phyloP scores from a whole-genome alignment of 2,329 filamentous ascomycete genomes.

The Chaetomiaceae sp. region DNA sequence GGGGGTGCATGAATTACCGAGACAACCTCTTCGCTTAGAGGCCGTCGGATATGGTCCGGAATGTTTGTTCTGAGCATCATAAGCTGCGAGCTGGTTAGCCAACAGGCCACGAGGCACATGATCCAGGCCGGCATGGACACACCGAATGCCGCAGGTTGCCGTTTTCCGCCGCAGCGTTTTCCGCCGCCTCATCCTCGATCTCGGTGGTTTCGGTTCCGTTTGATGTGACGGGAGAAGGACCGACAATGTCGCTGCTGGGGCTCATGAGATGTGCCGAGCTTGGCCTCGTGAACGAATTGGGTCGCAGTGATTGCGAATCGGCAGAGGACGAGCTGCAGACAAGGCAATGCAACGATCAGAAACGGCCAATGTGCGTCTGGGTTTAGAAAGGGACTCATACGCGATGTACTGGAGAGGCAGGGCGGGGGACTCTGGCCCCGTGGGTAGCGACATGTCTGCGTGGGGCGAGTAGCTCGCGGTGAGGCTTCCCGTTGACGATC shows the following conservation, averaged over 20 bases:
- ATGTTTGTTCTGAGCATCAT: slow-evolving; percentile 52
- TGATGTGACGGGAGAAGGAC: slow-evolving; percentile 78
- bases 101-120: background rate
- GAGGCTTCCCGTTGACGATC: slow-evolving; percentile 55
- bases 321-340: slow-evolving; percentile 36
- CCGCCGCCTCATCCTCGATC: slow-evolving; percentile 73
- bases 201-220: slow-evolving; percentile 78
- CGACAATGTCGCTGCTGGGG: slow-evolving; percentile 63
- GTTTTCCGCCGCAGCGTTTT: slow-evolving; percentile 38
- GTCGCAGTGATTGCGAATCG: slow-evolving; percentile 46
- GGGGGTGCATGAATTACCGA: slow-evolving; percentile 90
- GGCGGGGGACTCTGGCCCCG: slow-evolving; percentile 43
- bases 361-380: background rate
- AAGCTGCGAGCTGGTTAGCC: slow-evolving; percentile 31
- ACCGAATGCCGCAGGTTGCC: slow-evolving; percentile 20
- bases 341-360: slow-evolving; percentile 13
- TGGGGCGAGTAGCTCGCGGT: slow-evolving; percentile 48
- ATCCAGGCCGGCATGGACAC: slow-evolving; percentile 6
- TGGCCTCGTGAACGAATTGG: slow-evolving; percentile 43
- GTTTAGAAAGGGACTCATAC: slow-evolving; percentile 35
- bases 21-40: slow-evolving; percentile 67
- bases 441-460: slow-evolving; percentile 50
- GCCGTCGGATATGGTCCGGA: slow-evolving; percentile 50
- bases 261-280: slow-evolving; percentile 48
- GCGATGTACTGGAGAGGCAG: slow-evolving; percentile 44